These are phyloP conservation scores for Penicillium janthinellum DNA, from an alignment of 2,329 filamentous ascomycete species.

Conservation along the genomic window DNA sequence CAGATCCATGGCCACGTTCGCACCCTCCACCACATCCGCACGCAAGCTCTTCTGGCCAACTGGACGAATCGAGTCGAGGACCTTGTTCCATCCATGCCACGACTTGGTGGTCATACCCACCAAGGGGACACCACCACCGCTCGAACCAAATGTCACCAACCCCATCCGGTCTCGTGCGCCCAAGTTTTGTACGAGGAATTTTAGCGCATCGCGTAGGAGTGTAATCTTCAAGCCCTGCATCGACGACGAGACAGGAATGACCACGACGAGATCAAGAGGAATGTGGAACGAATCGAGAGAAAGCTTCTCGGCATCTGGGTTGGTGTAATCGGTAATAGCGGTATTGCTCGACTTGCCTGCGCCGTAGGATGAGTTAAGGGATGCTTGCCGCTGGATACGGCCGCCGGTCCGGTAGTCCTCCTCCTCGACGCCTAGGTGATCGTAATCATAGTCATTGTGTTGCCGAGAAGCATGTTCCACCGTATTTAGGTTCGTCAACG, in stretches of 20 bases:
- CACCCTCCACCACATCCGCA: slow-evolving; percentile 94
- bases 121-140: slow-evolving; percentile 86
- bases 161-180: slow-evolving; percentile 96
- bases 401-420: slow-evolving; percentile 70
- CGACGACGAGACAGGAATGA: slow-evolving; percentile 94
- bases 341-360: slow-evolving; percentile 81
- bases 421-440: slow-evolving; percentile 81
- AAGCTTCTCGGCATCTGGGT: slow-evolving; percentile 55
- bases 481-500: slow-evolving; percentile 78
- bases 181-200: slow-evolving; percentile 85
- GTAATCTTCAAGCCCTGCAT: slow-evolving; percentile 99
- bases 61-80: slow-evolving; percentile 83
- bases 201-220: slow-evolving; percentile 83
- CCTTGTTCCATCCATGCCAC: slow-evolving; percentile 88
- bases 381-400: slow-evolving; percentile 72
- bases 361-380: slow-evolving; percentile 79
- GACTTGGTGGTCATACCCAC: slow-evolving; percentile 98
- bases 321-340: slow-evolving; percentile 89
- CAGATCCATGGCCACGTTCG: slow-evolving; percentile 97
- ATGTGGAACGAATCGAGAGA: slow-evolving; percentile 78
- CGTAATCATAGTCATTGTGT: slow-evolving; percentile 80
- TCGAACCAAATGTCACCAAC: slow-evolving; percentile 93
- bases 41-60: slow-evolving; percentile 96
- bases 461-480: slow-evolving; percentile 64
- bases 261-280: slow-evolving; percentile 91